Percentiles rank a stretch among this genome's conserved stretches.
Evolutionary conservation across 257 asterid species (phyloP).

Genomic region (Solanum infundibuliforme): DNA sequence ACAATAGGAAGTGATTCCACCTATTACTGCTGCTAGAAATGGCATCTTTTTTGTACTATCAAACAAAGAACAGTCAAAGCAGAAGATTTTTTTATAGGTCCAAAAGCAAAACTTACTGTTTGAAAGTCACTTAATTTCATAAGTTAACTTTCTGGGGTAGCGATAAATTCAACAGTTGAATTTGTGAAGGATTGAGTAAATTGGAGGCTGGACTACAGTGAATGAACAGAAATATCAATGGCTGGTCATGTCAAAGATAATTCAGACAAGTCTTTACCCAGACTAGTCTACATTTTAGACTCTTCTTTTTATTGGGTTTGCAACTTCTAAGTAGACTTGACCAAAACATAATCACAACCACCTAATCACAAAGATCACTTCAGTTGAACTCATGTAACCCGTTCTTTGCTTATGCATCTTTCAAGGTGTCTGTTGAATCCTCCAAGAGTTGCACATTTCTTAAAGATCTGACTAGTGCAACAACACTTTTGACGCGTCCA

Average conservation of each 20-base stretch:
- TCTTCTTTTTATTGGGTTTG: not conserved
- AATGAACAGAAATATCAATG: conserved; percentile 52
- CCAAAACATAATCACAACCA: not conserved
- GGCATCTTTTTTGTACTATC: not conserved
- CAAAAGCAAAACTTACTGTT: not conserved
- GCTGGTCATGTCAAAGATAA: conserved; percentile 45
- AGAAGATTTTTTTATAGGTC: not conserved
- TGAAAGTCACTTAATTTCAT: not conserved
- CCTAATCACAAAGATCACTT: not conserved
- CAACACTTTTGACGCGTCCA: not conserved
- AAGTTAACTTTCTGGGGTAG: not conserved
- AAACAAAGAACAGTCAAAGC: not conserved
- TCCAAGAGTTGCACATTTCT: not conserved
- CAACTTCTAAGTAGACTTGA: conserved; percentile 7
- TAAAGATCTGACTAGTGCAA: not conserved
- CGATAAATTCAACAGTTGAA: not conserved
- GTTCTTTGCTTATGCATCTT: not conserved
- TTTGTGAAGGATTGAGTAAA: not conserved
- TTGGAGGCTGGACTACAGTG: conserved; percentile 10
- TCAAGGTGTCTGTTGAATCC: not conserved
- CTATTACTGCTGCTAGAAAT: not conserved
- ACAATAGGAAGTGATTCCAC: not conserved
- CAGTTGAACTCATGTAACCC: not conserved
- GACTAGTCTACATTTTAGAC: not conserved
- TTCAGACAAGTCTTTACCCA: conserved; percentile 13